These are phyloP conservation scores for Daldinia sp. DNA, from an alignment of 2,329 filamentous ascomycete species.

Conservation along the genomic window DNA sequence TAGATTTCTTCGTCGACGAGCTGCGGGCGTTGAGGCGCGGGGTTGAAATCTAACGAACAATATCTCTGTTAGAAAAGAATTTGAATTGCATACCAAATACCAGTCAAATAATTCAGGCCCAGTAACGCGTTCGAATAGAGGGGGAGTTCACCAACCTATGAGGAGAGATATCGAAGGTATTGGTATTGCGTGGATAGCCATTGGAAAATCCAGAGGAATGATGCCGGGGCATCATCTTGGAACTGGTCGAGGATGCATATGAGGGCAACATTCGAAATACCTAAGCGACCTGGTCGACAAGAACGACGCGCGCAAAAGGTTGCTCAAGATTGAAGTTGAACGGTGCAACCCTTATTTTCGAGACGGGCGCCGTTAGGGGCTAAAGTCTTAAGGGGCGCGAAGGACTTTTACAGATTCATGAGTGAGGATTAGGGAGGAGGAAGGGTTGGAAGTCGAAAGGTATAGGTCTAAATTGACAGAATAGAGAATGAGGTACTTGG, in stretches of 20 bases:
- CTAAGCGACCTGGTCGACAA: slow-evolving; percentile 18
- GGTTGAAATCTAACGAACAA: slow-evolving; percentile 81
- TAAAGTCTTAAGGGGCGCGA: slow-evolving; percentile 26
- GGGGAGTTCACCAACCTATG: slow-evolving; percentile 76
- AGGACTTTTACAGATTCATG: slow-evolving; percentile 38
- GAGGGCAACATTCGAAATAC: slow-evolving; percentile 68
- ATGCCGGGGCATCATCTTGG: slow-evolving; percentile 88
- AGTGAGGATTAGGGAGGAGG: slow-evolving; percentile 8
- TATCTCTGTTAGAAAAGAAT: slow-evolving; percentile 33
- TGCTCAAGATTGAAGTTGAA: slow-evolving; percentile 19
- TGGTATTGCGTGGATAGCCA: slow-evolving; percentile 81
- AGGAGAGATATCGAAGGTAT: slow-evolving; percentile 87
- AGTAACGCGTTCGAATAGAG: slow-evolving; percentile 14
- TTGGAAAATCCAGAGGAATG: slow-evolving; percentile 80
- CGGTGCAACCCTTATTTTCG: slow-evolving; percentile 36
- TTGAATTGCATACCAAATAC: slow-evolving; percentile 1
- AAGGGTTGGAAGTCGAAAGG: slow-evolving; percentile 3
- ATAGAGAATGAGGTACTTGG: slow-evolving; percentile 13
- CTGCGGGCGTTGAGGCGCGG: slow-evolving; percentile 76
- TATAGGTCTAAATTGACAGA: slow-evolving; percentile 20
- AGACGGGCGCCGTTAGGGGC: slow-evolving; percentile 38
- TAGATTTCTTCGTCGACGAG: slow-evolving; percentile 79
- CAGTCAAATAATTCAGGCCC: background rate
- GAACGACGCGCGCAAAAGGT: slow-evolving; percentile 27
- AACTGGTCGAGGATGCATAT: slow-evolving; percentile 63